Evolutionary conservation across 768 basidiomycete species (phyloP), one percentile per base, ranked within the genome.

Genomic region (Calocybe indica): DNA sequence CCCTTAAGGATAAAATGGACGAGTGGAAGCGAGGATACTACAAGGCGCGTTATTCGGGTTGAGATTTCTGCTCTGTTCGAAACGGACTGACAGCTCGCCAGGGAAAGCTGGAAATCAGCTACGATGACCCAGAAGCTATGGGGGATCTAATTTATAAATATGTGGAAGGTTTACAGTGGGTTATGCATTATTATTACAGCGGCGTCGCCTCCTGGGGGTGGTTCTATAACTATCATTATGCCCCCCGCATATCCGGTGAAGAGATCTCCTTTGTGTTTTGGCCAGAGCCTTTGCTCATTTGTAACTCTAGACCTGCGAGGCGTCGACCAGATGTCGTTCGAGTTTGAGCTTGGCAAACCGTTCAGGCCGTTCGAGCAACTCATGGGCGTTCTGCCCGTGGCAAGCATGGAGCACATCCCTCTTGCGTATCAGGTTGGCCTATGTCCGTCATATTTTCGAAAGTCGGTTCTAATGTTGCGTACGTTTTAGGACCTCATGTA

Each of bases 201-300:
- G 96, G 96, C 5, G 93, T 98, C 12, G 88, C 92, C 5, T 94
- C 92, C 11, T 99, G 96, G 96, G 80, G 90, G 14, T 98, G 96
- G 96, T 99, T 95, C 71, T 98, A 98, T 68, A 73, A 94, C 64
- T 98, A 97, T 63, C 95, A 99, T 62, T 99, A 94, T 63, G 88
- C 96, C 0, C 96, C 96, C 14, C 82, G 93, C 29, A 97, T 98
- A 47, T 92, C 92, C 13, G 95, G 95, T 94, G 57, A 45, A 75
- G n/a, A 30, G 31, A 43, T 43, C 12, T 22, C 42, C 31, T 30
- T 43, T 43, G 31, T 43, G 42, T 32, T 43, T 12, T 43, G 35
- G 35, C 30, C 42, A n/a, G 12, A 6, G 7, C 28, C 2, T 33
- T 43, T 43, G 15, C 28, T 33, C 11, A 43, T 32, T 43, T 43